A percentile compares a stretch with the other conserved stretches of the same genome.
phyloP scores from a whole-genome alignment of 495 filamentous ascomycete genomes.

The Penicillium silybi region DNA sequence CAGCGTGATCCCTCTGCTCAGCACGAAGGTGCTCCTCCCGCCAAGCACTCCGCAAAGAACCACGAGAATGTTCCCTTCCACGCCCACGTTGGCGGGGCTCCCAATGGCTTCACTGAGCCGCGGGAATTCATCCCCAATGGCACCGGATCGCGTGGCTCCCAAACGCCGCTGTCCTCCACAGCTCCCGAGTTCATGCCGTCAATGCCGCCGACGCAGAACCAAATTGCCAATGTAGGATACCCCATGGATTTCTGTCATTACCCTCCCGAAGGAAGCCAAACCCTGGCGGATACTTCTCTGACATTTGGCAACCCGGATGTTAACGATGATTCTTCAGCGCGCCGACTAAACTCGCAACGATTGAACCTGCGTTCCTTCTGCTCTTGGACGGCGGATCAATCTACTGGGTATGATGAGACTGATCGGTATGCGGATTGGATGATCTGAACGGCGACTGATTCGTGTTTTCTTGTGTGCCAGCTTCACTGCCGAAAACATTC shows the following conservation, averaged over 20 bases:
- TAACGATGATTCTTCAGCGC: slow-evolving; percentile 40
- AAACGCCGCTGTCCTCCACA: slow-evolving; percentile 64
- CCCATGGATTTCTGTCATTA: slow-evolving; percentile 32
- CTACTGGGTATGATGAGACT: slow-evolving; percentile 14
- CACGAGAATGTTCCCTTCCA: slow-evolving; percentile 27
- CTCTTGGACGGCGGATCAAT: slow-evolving; percentile 2
- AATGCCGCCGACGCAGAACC: slow-evolving; percentile 30
- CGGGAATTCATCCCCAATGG: slow-evolving; percentile 36
- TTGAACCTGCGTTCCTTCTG: slow-evolving; percentile 4
- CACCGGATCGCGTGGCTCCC: slow-evolving; percentile 34
- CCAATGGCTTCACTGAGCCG: slow-evolving; percentile 27
- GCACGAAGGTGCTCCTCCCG: slow-evolving; percentile 49
- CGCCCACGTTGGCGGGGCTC: slow-evolving; percentile 20
- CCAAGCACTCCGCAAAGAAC: slow-evolving; percentile 16
- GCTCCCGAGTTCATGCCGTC: slow-evolving; percentile 75
- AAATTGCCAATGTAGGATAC: slow-evolving; percentile 42
- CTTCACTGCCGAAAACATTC: not conserved
- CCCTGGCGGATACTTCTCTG: not conserved
- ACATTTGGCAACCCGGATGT: slow-evolving; percentile 53
- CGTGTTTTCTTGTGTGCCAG: not conserved
- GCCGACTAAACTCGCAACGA: slow-evolving; percentile 22
- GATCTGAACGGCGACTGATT: not conserved
- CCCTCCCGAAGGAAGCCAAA: not conserved
- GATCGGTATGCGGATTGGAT: not conserved
- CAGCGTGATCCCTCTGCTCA: slow-evolving; percentile 59